These are phyloP conservation scores for Amaranthus hypochondriacus DNA, from an alignment of 148 eudicot species.

Conservation along the genomic window DNA sequence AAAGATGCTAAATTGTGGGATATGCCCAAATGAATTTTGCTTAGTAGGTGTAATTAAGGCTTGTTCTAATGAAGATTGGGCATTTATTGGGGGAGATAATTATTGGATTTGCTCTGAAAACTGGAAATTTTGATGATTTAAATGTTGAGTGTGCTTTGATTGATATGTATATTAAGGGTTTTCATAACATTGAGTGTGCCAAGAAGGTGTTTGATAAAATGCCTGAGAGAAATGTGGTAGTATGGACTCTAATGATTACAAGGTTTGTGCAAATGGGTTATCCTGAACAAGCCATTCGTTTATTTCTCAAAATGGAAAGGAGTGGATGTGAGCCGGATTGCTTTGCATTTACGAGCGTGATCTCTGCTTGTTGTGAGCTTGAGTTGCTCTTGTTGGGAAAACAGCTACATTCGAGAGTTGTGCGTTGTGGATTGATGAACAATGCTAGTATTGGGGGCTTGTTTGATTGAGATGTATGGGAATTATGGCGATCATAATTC, in stretches of 20 bases:
- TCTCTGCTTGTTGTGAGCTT: conserved; percentile 51
- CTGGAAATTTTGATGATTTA: conserved; percentile 41
- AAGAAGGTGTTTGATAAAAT: conserved; percentile 57
- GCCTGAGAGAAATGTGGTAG: conserved; percentile 50
- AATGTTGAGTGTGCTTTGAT: conserved; percentile 64
- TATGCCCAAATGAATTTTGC: conserved; percentile 47
- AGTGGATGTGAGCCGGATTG: conserved; percentile 43
- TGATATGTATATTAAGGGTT: conserved; percentile 51
- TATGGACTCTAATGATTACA: conserved; percentile 65
- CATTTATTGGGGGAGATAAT: conserved; percentile 36
- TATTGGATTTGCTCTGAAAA: conserved; percentile 48
- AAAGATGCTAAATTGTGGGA: conserved; percentile 47
- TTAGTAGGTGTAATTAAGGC: conserved; percentile 48
- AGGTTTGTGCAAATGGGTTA: conserved; percentile 46
- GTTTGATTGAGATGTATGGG: conserved; percentile 63
- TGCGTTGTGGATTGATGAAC: conserved; percentile 33
- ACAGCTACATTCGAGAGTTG: conserved; percentile 47
- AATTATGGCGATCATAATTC: conserved; percentile 39
- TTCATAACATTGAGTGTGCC: conserved; percentile 43
- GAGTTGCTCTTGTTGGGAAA: conserved; percentile 35
- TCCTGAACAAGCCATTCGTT: conserved; percentile 29
- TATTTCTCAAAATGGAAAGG: conserved; percentile 50
- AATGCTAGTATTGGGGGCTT: conserved; percentile 63
- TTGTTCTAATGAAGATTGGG: conserved; percentile 31
- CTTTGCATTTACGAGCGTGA: conserved; percentile 44